These are phyloP conservation scores for Pisolithus microcarpus DNA, from an alignment of 768 basidiomycete genomes.

Conservation along the genomic window DNA sequence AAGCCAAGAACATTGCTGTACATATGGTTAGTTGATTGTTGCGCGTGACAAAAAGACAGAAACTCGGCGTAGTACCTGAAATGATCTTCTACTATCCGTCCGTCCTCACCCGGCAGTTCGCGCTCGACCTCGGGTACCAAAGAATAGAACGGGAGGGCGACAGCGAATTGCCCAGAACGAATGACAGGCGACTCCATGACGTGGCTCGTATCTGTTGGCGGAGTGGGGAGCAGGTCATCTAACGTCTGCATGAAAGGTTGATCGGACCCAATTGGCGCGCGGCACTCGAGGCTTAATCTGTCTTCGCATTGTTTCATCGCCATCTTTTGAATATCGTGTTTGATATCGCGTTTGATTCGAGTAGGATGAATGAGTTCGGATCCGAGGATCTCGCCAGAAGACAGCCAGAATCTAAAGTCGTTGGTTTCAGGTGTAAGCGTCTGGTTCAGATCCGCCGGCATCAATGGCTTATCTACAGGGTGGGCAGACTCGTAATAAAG, in stretches of 20 bases:
- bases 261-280: constrained; percentile 3
- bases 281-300: constrained; percentile 4
- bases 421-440: constrained; percentile 11
- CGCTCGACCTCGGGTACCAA: too few relatives aligned
- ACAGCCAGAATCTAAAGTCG: constrained; percentile 27
- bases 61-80: too few relatives aligned
- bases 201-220: constrained; percentile 2
- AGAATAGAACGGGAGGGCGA: too few relatives aligned
- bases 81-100: too few relatives aligned
- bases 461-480: constrained; percentile 6
- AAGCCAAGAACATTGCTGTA: too few relatives aligned
- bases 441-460: constrained; percentile 5
- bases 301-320: constrained; percentile 6
- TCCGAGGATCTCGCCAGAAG: constrained; percentile 22
- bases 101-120: too few relatives aligned
- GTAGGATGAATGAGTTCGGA: constrained; percentile 12
- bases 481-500: constrained; percentile 37
- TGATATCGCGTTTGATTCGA: constrained; percentile 4
- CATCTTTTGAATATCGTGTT: constrained; percentile 9
- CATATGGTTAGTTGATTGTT: too few relatives aligned
- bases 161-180: not conserved
- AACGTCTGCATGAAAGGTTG: constrained; percentile 11
- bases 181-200: constrained; percentile 23
- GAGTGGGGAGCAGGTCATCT: constrained; percentile 22
- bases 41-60: too few relatives aligned